Evolutionary conservation across 2,329 filamentous ascomycete genomes (phyloP).

Genomic region (Fusarium hostae): DNA sequence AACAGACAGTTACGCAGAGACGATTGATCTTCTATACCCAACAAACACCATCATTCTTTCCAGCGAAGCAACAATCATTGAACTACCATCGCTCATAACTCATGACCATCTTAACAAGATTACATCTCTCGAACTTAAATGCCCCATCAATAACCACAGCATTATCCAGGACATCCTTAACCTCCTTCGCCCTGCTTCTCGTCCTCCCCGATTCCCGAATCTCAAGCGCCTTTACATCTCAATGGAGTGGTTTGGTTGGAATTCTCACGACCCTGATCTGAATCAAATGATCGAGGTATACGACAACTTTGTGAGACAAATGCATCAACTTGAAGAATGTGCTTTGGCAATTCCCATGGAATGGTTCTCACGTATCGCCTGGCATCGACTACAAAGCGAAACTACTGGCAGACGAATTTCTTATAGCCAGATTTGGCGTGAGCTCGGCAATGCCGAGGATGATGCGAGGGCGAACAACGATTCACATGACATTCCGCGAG

Average conservation of each 20-base stretch:
- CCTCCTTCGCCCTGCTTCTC: neutral
- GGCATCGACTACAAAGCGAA: neutral
- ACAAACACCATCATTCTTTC: constrained; percentile 3
- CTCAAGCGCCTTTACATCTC: neutral
- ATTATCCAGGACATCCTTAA: neutral
- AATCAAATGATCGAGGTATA: neutral
- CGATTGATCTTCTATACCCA: neutral
- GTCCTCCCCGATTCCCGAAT: neutral
- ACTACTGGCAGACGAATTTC: neutral
- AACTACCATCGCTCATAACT: neutral
- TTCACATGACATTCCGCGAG: no score
- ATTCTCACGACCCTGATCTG: neutral
- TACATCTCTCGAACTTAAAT: constrained; percentile 11
- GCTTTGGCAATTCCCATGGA: neutral
- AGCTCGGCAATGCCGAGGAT: neutral
- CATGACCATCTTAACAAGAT: neutral
- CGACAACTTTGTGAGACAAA: neutral
- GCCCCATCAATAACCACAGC: neutral
- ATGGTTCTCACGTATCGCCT: neutral
- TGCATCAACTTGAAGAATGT: neutral
- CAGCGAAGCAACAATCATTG: neutral
- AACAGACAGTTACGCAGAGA: no score
- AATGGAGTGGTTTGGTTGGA: neutral
- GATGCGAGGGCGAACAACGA: neutral
- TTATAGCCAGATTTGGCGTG: constrained; percentile 7